Evolutionary conservation across 2,329 filamentous ascomycete species (phyloP).

Genomic region (Fusarium armeniacum): DNA sequence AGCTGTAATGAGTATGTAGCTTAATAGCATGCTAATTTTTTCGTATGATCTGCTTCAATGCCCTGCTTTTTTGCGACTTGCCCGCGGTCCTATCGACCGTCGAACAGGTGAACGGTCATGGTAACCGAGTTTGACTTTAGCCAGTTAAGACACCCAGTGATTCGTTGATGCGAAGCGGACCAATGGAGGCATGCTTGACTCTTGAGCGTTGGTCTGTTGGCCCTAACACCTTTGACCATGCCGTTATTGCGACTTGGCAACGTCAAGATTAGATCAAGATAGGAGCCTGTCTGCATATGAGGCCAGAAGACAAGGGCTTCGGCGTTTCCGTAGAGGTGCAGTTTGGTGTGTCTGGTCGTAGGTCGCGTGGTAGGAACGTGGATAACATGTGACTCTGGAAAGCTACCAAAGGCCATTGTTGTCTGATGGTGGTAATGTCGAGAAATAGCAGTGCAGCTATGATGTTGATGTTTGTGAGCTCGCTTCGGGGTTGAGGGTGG

Average conservation of each 20-base stretch:
- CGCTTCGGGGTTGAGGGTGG: constrained; percentile 26
- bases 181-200: constrained; percentile 29
- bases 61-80: too few relatives aligned
- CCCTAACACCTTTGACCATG: constrained; percentile 33
- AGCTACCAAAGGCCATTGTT: constrained; percentile 6
- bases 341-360: constrained; percentile 3
- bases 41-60: too few relatives aligned
- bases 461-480: constrained; percentile 1
- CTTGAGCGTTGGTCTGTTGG: constrained; percentile 36
- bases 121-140: constrained; percentile 1
- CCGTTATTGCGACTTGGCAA: constrained; percentile 20
- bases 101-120: constrained; percentile 9
- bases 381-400: constrained; percentile 13
- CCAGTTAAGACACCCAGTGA: constrained; percentile 18
- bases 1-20: too few relatives aligned
- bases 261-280: constrained; percentile 3
- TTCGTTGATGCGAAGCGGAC: constrained; percentile 22
- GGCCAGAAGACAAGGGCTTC: constrained; percentile 31
- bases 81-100: constrained; percentile 8
- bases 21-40: too few relatives aligned
- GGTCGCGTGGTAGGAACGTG: constrained; percentile 15
- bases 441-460: neutral
- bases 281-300: constrained; percentile 22
- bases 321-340: constrained; percentile 8
- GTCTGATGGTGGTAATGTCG: constrained; percentile 16